Evolutionary conservation across 2,329 filamentous ascomycete genomes (phyloP).

Genomic region (Hypoxylon sp.): DNA sequence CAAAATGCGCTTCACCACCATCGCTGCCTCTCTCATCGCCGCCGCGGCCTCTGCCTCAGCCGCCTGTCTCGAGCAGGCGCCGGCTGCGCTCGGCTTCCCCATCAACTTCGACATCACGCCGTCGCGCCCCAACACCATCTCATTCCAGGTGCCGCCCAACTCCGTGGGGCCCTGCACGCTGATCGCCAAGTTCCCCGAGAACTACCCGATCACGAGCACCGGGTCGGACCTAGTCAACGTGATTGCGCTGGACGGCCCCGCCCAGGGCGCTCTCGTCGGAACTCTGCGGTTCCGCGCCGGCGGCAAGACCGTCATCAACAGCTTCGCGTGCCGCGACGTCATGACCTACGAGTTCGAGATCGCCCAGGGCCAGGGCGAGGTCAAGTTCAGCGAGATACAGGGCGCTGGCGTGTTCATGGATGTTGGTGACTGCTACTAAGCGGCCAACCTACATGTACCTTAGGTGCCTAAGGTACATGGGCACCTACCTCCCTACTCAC

Average conservation of each 20-base stretch:
- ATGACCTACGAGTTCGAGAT: constrained; percentile 49
- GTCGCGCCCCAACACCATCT: constrained; percentile 23
- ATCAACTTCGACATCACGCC: constrained; percentile 43
- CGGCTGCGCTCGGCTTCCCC: constrained; percentile 33
- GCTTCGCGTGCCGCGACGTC: constrained; percentile 48
- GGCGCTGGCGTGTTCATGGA: constrained; percentile 44
- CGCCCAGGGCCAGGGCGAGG: constrained; percentile 54
- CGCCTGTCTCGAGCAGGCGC: constrained; percentile 36
- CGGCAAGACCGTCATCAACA: constrained; percentile 44
- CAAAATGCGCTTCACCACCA: constrained; percentile 36
- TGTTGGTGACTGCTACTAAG: constrained; percentile 33
- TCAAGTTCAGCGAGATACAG: constrained; percentile 35
- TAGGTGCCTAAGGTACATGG: too few relatives aligned
- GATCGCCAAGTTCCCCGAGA: constrained; percentile 49
- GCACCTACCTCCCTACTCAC: background rate
- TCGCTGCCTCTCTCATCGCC: constrained; percentile 16
- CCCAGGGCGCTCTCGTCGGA: constrained; percentile 48
- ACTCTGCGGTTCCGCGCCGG: constrained; percentile 43
- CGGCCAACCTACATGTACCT: background rate
- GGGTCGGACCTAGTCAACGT: constrained; percentile 39
- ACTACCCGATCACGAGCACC: constrained; percentile 45
- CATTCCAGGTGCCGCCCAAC: constrained; percentile 43
- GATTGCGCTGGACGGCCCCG: constrained; percentile 43
- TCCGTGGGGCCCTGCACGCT: constrained; percentile 49
- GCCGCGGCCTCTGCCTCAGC: constrained; percentile 12